Percentiles rank a stretch among this genome's conserved stretches.
phyloP scores from a whole-genome alignment of 2,329 filamentous ascomycete genomes.

The Kalmusia sp. region DNA sequence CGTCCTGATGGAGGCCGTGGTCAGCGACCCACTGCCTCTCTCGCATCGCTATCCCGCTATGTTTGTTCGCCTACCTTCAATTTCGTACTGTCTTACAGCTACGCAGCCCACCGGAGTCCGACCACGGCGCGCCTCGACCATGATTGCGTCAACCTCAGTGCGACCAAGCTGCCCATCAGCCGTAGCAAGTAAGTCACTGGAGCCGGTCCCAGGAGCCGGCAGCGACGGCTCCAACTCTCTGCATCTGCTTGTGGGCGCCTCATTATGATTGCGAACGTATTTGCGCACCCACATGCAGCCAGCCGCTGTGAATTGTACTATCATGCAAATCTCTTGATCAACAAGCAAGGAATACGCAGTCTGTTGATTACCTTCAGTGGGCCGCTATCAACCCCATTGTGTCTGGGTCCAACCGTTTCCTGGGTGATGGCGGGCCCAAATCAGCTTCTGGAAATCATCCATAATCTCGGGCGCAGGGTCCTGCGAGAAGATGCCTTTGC shows the following conservation, averaged over 20 bases:
- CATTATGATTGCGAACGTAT: neutral
- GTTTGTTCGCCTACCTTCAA: neutral
- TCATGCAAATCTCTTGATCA: neutral
- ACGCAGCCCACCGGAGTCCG: slow-evolving; percentile 26
- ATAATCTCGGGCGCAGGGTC: neutral
- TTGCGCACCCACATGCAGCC: slow-evolving; percentile 2
- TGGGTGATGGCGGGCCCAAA: neutral
- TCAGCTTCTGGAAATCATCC: neutral
- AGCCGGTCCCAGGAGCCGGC: neutral
- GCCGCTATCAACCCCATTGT: neutral
- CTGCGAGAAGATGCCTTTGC: neutral
- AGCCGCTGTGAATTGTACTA: slow-evolving; percentile 1
- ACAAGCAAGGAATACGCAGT: neutral
- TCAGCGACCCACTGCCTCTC: neutral
- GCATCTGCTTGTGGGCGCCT: neutral
- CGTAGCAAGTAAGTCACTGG: neutral
- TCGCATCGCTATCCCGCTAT: neutral
- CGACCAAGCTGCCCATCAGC: neutral
- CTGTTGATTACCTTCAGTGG: neutral
- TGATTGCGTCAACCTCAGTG: neutral
- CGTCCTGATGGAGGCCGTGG: neutral
- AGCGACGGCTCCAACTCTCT: slow-evolving; percentile 3
- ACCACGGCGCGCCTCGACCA: slow-evolving; percentile 9
- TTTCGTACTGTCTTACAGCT: slow-evolving; percentile 16
- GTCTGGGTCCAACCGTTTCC: neutral